Conservation (phyloP, 2,329 filamentous ascomycete genomes). For the Bipolaris sorokiniana region DNA sequence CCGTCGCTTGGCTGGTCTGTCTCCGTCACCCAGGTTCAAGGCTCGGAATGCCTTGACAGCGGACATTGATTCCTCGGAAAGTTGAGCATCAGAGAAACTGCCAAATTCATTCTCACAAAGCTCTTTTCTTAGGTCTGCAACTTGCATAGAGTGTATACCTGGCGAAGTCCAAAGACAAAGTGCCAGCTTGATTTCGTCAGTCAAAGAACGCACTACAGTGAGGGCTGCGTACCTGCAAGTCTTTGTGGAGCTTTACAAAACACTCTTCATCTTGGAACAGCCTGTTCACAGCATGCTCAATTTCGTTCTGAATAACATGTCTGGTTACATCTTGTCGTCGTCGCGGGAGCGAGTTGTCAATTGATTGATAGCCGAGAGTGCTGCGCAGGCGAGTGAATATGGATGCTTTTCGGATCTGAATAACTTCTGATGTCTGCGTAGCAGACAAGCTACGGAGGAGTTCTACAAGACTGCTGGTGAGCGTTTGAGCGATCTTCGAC, state of each 20-base stretch:
- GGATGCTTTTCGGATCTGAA: conserved; percentile 35
- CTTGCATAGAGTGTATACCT: conserved; percentile 33
- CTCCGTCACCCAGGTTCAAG: conserved; percentile 25
- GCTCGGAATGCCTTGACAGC: conserved; percentile 27
- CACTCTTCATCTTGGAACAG: conserved; percentile 28
- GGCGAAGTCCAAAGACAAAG: conserved; percentile 44
- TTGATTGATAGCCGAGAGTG: conserved; percentile 6
- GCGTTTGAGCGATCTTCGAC: conserved; percentile 28
- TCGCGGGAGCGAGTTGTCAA: not conserved
- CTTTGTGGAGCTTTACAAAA: conserved; percentile 30
- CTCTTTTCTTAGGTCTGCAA: conserved; percentile 29
- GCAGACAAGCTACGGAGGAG: conserved; percentile 26
- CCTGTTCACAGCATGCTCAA: conserved; percentile 26
- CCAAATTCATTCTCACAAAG: conserved; percentile 27
- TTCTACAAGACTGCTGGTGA: conserved; percentile 26
- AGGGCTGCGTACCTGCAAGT: conserved; percentile 40
- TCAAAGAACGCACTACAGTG: not conserved
- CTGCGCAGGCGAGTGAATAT: conserved; percentile 29
- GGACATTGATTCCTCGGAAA: conserved; percentile 28
- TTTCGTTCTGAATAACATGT: conserved; percentile 15
- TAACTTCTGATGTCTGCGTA: conserved; percentile 23
- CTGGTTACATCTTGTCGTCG: conserved; percentile 10
- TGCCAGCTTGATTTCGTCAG: conserved; percentile 34
- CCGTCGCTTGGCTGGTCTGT: conserved; percentile 40
- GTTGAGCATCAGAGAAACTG: conserved; percentile 31